phyloP scores from a whole-genome alignment of 192 early-diverging fungal genomes.

The Umbelopsis ramanniana region DNA sequence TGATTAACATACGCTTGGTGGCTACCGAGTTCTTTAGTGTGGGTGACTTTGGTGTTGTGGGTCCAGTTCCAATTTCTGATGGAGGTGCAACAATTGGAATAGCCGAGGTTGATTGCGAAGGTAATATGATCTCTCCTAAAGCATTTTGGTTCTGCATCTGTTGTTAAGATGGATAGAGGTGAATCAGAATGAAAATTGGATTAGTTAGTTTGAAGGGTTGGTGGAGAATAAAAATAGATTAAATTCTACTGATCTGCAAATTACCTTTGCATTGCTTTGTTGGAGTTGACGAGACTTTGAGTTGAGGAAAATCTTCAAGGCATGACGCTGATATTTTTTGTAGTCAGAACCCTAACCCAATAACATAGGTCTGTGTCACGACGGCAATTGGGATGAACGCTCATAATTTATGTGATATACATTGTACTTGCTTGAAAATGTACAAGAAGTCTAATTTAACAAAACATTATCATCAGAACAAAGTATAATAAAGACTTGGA shows the following conservation, averaged over 20 bases:
- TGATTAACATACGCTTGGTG: background rate
- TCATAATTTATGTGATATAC: no score
- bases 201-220: background rate
- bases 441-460: background rate
- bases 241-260: background rate
- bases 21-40: conserved; percentile 9
- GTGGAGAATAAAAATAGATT: background rate
- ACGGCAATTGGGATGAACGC: background rate
- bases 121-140: conserved; percentile 34
- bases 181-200: background rate
- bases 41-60: conserved; percentile 13
- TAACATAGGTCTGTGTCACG: conserved; percentile 6
- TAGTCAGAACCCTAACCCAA: conserved; percentile 1
- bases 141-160: conserved; percentile 26
- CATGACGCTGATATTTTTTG: background rate
- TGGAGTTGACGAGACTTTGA: background rate
- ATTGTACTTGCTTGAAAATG: background rate
- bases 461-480: background rate
- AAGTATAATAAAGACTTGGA: background rate
- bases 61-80: background rate
- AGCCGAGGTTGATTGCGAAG: conserved; percentile 31
- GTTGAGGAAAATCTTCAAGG: conserved; percentile 13
- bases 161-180: background rate
- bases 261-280: conserved; percentile 23
- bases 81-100: conserved; percentile 39